Percentiles rank a stretch among this genome's conserved stretches.
Conservation (phyloP, 1,139 yeast genomes). For the Trichomonascaceae sp. region DNA sequence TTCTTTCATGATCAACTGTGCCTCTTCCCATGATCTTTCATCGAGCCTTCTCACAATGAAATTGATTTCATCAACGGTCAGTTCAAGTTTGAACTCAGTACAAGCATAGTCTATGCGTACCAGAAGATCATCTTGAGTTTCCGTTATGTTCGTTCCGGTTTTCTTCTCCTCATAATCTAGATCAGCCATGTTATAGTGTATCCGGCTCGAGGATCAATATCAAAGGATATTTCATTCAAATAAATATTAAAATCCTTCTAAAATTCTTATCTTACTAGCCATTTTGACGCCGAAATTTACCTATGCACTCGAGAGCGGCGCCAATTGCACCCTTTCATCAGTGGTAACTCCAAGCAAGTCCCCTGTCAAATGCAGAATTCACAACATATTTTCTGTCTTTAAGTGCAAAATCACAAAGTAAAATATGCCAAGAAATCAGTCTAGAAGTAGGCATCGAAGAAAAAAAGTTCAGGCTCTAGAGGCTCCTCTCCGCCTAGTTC, state of each 20-base stretch:
- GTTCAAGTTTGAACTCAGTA: constrained; percentile 1
- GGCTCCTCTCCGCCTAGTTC: neutral
- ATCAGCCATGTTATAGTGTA: neutral
- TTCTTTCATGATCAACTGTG: constrained; percentile 38
- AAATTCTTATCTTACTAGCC: neutral
- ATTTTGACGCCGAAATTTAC: neutral
- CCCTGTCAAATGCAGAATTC: neutral
- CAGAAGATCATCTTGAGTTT: neutral
- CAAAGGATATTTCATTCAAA: neutral
- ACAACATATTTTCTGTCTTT: neutral
- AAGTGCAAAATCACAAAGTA: neutral
- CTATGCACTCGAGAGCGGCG: neutral
- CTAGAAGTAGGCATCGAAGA: neutral
- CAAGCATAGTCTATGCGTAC: constrained; percentile 9
- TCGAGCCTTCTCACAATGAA: constrained; percentile 39
- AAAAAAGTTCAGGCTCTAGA: neutral
- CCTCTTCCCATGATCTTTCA: constrained; percentile 33
- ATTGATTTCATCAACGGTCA: constrained; percentile 11
- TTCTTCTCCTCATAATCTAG: neutral
- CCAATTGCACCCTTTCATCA: neutral
- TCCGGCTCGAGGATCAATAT: neutral
- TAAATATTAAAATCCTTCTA: neutral
- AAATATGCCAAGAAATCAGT: neutral
- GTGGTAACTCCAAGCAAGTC: neutral
- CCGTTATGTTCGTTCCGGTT: neutral